These are phyloP conservation scores for Hypoxylon fuscum DNA, from an alignment of 495 filamentous ascomycete species.

Conservation along the genomic window DNA sequence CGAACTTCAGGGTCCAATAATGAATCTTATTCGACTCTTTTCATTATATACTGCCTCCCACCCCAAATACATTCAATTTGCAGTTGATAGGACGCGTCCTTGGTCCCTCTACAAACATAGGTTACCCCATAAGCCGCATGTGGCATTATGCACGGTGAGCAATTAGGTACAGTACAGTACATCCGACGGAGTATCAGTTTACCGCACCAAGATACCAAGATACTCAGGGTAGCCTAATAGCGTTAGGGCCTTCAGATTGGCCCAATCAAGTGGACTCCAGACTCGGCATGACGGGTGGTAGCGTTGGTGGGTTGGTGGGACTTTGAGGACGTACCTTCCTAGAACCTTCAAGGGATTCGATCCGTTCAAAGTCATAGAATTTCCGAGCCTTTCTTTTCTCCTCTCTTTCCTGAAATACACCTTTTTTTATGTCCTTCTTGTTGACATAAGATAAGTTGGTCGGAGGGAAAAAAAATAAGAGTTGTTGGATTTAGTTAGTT, in stretches of 20 bases:
- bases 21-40: background rate
- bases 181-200: conserved; percentile 37
- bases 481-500: too few species aligned
- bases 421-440: too few species aligned
- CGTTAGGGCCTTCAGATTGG: background rate
- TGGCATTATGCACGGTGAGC: conserved; percentile 26
- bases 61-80: too few species aligned
- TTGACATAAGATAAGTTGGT: too few species aligned
- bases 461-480: too few species aligned
- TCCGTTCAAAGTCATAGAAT: conserved; percentile 24
- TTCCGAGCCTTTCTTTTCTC: conserved; percentile 28
- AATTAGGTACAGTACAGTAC: conserved; percentile 25
- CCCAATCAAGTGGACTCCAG: conserved; percentile 32
- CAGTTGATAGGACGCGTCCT: too few species aligned
- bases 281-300: conserved; percentile 35
- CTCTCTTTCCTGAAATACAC: too few species aligned
- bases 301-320: conserved; percentile 21
- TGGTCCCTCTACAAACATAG: too few species aligned
- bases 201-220: conserved; percentile 12
- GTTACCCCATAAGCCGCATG: conserved; percentile 27
- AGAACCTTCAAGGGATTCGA: conserved; percentile 12
- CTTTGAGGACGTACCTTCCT: conserved; percentile 1
- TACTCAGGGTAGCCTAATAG: background rate
- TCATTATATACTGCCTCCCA: too few species aligned
- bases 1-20: conserved; percentile 17